phyloP scores from a whole-genome alignment of 2,329 filamentous ascomycete genomes.

The Aspergillus persii region DNA sequence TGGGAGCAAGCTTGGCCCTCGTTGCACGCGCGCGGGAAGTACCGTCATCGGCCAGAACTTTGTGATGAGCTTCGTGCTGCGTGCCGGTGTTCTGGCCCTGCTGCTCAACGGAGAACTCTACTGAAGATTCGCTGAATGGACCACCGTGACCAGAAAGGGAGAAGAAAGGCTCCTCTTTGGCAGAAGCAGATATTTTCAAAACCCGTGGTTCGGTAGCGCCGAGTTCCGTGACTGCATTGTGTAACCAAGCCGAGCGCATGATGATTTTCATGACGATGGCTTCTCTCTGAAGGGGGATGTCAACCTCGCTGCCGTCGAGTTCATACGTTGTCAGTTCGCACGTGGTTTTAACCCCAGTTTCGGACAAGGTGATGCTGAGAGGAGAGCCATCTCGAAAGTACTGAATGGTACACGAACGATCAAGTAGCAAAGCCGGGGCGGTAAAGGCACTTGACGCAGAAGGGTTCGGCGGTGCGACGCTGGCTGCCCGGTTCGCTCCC shows the following conservation, averaged over 20 bases:
- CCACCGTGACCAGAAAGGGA: constrained; percentile 65
- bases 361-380: constrained; percentile 81
- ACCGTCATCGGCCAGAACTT: constrained; percentile 38
- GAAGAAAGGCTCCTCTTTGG: constrained; percentile 64
- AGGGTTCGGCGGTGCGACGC: constrained; percentile 30
- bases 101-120: constrained; percentile 57
- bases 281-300: constrained; percentile 81
- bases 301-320: constrained; percentile 55
- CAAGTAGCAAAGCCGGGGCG: constrained; percentile 76
- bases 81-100: constrained; percentile 25
- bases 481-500: constrained; percentile 24
- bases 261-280: constrained; percentile 88
- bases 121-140: constrained; percentile 58
- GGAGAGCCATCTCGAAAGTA: constrained; percentile 74
- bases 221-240: constrained; percentile 54
- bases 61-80: constrained; percentile 27
- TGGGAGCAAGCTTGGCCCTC: constrained; percentile 39
- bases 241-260: constrained; percentile 63
- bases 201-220: constrained; percentile 67
- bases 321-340: constrained; percentile 89
- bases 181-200: constrained; percentile 66
- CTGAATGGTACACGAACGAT: constrained; percentile 79
- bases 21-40: constrained; percentile 32
- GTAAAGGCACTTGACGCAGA: constrained; percentile 71
- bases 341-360: constrained; percentile 81